These are phyloP conservation scores for Myxozyma vanderwaltii DNA, from an alignment of 805 yeast genomes.

Conservation along the genomic window DNA sequence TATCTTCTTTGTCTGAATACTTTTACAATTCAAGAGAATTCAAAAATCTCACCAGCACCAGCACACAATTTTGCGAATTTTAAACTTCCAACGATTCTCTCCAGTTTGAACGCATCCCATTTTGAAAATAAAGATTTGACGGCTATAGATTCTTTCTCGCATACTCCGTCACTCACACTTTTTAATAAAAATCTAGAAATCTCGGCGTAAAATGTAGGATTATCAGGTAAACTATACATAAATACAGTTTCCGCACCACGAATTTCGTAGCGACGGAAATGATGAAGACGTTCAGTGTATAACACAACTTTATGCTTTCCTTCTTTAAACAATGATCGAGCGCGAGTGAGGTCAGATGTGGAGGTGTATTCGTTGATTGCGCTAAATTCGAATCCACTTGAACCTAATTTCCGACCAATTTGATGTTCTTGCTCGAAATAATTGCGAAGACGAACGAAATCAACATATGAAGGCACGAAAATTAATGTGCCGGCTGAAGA, in stretches of 20 bases:
- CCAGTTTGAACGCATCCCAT: slow-evolving; percentile 78
- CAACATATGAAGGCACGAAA: slow-evolving; percentile 83
- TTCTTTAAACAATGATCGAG: slow-evolving; percentile 67
- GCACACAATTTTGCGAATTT: slow-evolving; percentile 69
- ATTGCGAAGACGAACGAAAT: slow-evolving; percentile 76
- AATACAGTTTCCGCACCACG: slow-evolving; percentile 81
- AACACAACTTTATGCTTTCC: slow-evolving; percentile 67
- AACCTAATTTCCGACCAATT: slow-evolving; percentile 56
- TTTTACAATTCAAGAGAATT: slow-evolving; percentile 50
- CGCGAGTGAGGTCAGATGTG: slow-evolving; percentile 68
- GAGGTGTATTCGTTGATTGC: slow-evolving; percentile 65
- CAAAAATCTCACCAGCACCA: slow-evolving; percentile 73
- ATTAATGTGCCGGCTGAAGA: slow-evolving; percentile 71
- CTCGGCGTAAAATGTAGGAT: slow-evolving; percentile 82
- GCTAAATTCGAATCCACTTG: slow-evolving; percentile 51
- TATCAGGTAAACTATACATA: slow-evolving; percentile 81
- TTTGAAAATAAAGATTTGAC: slow-evolving; percentile 69
- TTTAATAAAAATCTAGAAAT: slow-evolving; percentile 63
- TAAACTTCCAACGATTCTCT: slow-evolving; percentile 78
- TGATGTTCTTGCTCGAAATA: slow-evolving; percentile 50
- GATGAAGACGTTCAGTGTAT: slow-evolving; percentile 94
- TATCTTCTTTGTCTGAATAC: no score
- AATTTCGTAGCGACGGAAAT: slow-evolving; percentile 81
- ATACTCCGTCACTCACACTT: slow-evolving; percentile 48
- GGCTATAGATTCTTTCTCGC: slow-evolving; percentile 56